Evolutionary conservation across 306 rosid genomes (phyloP).

Genomic region (Vicia villosa): DNA sequence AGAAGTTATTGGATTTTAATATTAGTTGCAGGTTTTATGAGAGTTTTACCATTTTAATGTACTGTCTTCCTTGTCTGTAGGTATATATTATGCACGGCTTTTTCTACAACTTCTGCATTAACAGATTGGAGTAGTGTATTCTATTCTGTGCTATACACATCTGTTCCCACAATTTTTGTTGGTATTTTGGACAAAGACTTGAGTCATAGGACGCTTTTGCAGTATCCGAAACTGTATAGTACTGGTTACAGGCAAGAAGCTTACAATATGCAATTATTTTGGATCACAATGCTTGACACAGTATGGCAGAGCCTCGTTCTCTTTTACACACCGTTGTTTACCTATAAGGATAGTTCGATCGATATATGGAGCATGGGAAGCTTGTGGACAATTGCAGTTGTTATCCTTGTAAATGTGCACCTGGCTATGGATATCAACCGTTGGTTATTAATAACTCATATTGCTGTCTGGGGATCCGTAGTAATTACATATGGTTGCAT

Average conservation of each 20-base stretch:
- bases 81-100: conserved; percentile 88
- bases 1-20: conserved; percentile 27
- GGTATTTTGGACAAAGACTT: conserved; percentile 93
- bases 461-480: conserved; percentile 94
- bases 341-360: conserved; percentile 78
- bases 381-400: conserved; percentile 96
- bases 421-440: conserved; percentile 92
- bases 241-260: conserved; percentile 90
- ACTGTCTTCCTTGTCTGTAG: conserved; percentile 47
- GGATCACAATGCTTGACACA: conserved; percentile 94
- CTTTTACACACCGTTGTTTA: conserved; percentile 74
- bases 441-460: conserved; percentile 79
- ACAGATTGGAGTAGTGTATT: conserved; percentile 99
- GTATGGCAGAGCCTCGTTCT: conserved; percentile 98
- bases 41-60: conserved; percentile 27
- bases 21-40: conserved; percentile 25
- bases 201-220: conserved; percentile 72
- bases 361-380: conserved; percentile 98
- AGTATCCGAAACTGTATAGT: conserved; percentile 81
- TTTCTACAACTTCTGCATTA: conserved; percentile 88
- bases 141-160: conserved; percentile 91
- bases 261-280: conserved; percentile 80
- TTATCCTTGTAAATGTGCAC: conserved; percentile 86
- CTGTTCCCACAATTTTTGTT: conserved; percentile 90
- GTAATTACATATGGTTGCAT: conserved; percentile 82